Evolutionary conservation across 345 rosid species (phyloP).

Genomic region (Arabidopsis thaliana): TAIR10.1 NC_003076.8:18184001-18184500

Average conservation of each 20-base stretch:
- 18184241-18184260: not conserved
- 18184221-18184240: not conserved
- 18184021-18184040: not conserved
- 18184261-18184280: not conserved
- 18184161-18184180: not conserved
- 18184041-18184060: not conserved
- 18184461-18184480: constrained; percentile 27
- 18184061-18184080: not conserved
- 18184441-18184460: constrained; percentile 24
- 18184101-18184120: not conserved
- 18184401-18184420: not conserved
- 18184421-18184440: not conserved
- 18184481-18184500: constrained; percentile 31
- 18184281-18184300: not conserved
- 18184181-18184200: not conserved
- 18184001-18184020: not conserved
- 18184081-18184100: not conserved
- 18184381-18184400: not conserved
- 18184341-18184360: not conserved
- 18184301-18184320: not conserved
- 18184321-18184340: not conserved
- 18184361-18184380: not conserved
- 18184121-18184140: not conserved
- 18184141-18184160: not conserved
- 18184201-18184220: not conserved